Base-by-base conservation (phyloP, 148 eudicot species). In the Pouteria glomerata region DNA sequence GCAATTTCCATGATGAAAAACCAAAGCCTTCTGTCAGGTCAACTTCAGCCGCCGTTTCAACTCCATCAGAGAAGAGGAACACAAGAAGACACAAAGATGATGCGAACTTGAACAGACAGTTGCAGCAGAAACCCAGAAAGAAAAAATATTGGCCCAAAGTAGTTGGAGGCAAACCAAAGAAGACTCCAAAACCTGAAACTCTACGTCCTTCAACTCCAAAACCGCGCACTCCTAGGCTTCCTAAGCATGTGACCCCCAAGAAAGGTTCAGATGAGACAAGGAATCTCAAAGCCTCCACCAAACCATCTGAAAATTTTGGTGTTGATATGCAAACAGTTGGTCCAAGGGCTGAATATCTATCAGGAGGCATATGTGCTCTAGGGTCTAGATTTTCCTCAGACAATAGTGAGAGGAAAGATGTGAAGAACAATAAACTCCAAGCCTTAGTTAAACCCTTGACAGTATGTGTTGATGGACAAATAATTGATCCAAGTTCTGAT, bases 131-230 rank as follows among this genome's bases (percentile, higher is more conserved):
- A 48, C 62, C 63, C 16, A 76, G 21, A 57, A 58, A 30, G 71
- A 79, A 77, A 51, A 76, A 68, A 53, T 79, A 70, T 68, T 74
- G 86, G 52, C 86, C 86, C 12, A 83, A 83, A 66, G 71, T 83
- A 13, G 57, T 24, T 57, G 77, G 76, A 51, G 45, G 35, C 59
- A 76, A 67, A 68, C 55, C 73, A 19, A 59, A 24, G 21, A 82
- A 70, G 60, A 33, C 16, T 61, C 74, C 63, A 34, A 76, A 66
- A 50, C n/a, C 68, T 26, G 47, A 50, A 77, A 68, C 47, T 31
- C 72, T 53, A 35, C 12, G 27, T 57, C 72, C 77, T 33, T 62
- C 74, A 70, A 79, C 78, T 57, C 73, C 80, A 10, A 57, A 65
- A 58, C 84, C 71, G 26, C 53, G 59, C 62, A 76, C 68, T 37